Base-by-base conservation (phyloP, 2,329 filamentous ascomycete genomes). In the Fusarium nodosum region DNA sequence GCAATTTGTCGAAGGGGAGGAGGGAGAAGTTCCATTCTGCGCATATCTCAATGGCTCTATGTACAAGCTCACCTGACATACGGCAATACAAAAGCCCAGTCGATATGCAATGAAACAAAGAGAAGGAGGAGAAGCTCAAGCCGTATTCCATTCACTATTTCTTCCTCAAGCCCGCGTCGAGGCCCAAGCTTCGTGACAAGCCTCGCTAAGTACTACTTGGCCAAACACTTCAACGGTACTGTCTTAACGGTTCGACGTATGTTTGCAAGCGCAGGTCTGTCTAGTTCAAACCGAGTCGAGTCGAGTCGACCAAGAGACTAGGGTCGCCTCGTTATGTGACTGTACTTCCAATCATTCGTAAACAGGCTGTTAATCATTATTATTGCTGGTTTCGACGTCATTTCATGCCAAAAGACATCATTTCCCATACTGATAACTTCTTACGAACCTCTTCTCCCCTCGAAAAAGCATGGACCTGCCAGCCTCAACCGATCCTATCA, bases 211-310 rank as follows among this genome's bases (percentile, higher is more conserved):
- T 13, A 10, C 16, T 51, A 15, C 28, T 26, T 42, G 24, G 18
- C 18, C 3, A n/a, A 51, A 39, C 51, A 3, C n/a, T 41, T 30
- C 22, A 15, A 20, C 30, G 42, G 34, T 20, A 24, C 13, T 46
- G 8, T 20, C 16, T 38, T 4, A 31, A 39, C 33, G 33, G 20
- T 45, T 18, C 33, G 10, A 50, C 20, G 12, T 48, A 45, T 41
- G 12, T 48, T 50, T 41, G 31, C 24, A 33, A 24, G 9, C 34
- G 20, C 16, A 36, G 10, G 3, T 11, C 22, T 34, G 24, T 31
- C 41, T 53, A 44, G 22, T 18, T 45, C 44, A 38, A n/a, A n/a
- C n/a, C n/a, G n/a, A 44, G 38, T n/a, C 44, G 38, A 48, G 36
- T 44, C 28, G 26, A 41, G 33, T 41, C 15, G 31, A 45, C 36